Base-by-base conservation (phyloP, 192 early-diverging fungal species). In the Thamnidium elegans region DNA sequence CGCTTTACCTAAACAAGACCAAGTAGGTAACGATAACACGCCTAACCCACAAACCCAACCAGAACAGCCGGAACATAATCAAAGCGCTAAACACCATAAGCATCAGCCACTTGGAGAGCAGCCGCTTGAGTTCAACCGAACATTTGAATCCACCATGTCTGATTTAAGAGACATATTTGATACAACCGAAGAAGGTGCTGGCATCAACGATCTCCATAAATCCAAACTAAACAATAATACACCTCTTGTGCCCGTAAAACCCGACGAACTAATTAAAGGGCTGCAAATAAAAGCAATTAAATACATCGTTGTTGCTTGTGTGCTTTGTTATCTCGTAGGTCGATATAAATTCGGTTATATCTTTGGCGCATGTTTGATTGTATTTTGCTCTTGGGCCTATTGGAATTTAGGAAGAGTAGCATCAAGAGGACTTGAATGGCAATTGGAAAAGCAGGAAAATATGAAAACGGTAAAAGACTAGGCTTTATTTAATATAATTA, bases 371-470 rank as follows among this genome's bases (percentile, higher is more conserved):
- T 4, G 50, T 21, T 7, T 63, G 15, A 21, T 51, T 5, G 21
- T 31, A 26, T 32, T 62, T 55, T 65, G 50, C 17, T 58, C 59
- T 21, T 55, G 58, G 50, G 65, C 70, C 13, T 72, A 60, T 42
- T 56, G 58, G 58, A 56, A 52, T 42, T n/a, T 72, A 0, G 64
- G 64, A 2, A 60, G 39, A 3, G 64, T 65, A 48, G 31, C 45
- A 21, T 52, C 55, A 19, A 42, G 50, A 42, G 64, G 70, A 17
- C 32, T 72, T 26, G 70, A 72, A 19, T 72, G 70, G 70, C 64
- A 72, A 54, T 52, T 66, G 5, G 64, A 72, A 50, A 72, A 72
- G 10, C 43, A 72, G 14, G 58, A 60, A 32, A 19, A 36, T 13
- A 72, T 64, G 69, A 72, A 56, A 15, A 72, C 55, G 31, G 55